These are phyloP conservation scores for Geopyxis carbonaria DNA, from an alignment of 495 filamentous ascomycete species.

Conservation along the genomic window DNA sequence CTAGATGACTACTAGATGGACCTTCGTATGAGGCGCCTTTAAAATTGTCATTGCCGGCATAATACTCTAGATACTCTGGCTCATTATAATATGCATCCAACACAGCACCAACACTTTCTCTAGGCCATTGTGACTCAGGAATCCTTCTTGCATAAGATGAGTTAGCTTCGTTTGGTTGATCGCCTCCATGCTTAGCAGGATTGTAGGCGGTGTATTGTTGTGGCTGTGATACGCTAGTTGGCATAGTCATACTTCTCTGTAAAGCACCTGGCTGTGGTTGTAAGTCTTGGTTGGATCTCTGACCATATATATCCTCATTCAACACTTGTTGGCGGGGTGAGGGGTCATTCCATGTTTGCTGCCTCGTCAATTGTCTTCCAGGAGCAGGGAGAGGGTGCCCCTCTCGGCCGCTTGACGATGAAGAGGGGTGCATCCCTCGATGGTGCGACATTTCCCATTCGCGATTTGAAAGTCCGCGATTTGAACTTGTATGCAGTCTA, in stretches of 20 bases:
- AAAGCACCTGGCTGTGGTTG: constrained; percentile 25
- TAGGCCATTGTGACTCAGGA: constrained; percentile 3
- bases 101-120: constrained; percentile 19
- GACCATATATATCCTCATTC: constrained; percentile 9
- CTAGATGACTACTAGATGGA: no score
- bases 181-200: constrained; percentile 9
- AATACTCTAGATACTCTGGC: constrained; percentile 12
- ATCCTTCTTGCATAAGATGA: background rate
- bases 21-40: no score
- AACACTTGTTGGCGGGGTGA: background rate
- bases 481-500: no score
- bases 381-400: no score
- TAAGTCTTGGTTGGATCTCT: constrained; percentile 1
- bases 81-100: constrained; percentile 22
- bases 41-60: no score
- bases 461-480: no score
- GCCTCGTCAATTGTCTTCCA: constrained; percentile 9
- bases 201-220: constrained; percentile 24
- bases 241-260: constrained; percentile 39
- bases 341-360: constrained; percentile 1
- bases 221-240: constrained; percentile 29
- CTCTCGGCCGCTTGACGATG: no score
- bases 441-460: no score
- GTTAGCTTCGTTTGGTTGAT: background rate
- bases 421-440: no score